Evolutionary conservation across 1,284 basidiomycete species (phyloP), one percentile per base, ranked within the genome.

Genomic region (Gymnopus androsaceus): DNA sequence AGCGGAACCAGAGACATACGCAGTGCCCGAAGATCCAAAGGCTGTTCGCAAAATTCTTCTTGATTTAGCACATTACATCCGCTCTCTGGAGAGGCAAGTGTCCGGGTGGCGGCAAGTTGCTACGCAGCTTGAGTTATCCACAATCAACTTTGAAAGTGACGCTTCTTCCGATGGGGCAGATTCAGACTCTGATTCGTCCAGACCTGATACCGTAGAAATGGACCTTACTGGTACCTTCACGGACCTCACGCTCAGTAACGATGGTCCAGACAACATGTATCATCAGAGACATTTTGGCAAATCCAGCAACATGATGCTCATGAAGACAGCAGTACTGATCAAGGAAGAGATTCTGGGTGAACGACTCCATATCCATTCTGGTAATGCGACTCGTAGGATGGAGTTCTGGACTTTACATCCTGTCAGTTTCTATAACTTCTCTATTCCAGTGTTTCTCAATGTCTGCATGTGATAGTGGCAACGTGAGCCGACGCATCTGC

Each of bases 211-310:
- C 28, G 14, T 23, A 4, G 53, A 28, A 23, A 4, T 19, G 7
- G 15, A n/a, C 9, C 38, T 42, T 30, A 1, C 47, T 12, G 40
- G 48, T 11, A 17, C n/a, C 11, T 81, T 61, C 74, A 78, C 28
- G 66, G 73, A 15, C 81, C 75, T 63, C 82, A 82, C 59, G 54
- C 60, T 8, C 71, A 51, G 59, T 70, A 60, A 77, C n/a, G n/a
- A 79, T 62, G 58, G 59, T n/a, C 65, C 80, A 46, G 11, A 3
- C 15, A 31, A 81, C 61, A 68, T 70, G 0, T 67, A 69, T 4
- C n/a, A n/a, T n/a, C n/a, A 23, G 7, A 34, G 52, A 4, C 52
- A 54, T 38, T 54, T 38, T 53, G 56, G 56, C 12, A 53, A 53
- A 41, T 46, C 50, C 9, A 57, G 56, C 44, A 57, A 57, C 28